Evolutionary conservation across 208 protist genomes (phyloP).

Genomic region (Acanthamoeba sp.): DNA sequence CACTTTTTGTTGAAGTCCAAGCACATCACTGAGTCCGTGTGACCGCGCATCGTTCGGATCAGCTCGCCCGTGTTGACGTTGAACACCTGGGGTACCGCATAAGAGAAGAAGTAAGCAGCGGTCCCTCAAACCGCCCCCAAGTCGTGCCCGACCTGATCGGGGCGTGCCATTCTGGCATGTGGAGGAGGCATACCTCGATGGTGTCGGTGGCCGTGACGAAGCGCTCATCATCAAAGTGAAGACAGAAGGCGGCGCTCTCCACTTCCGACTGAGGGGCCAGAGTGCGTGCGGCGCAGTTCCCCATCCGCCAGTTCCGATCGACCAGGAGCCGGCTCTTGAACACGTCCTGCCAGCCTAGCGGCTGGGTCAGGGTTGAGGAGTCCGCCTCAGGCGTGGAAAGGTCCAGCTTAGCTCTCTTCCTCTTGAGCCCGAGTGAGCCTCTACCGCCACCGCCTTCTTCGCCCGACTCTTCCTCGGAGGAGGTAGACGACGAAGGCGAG

Average conservation of each 20-base stretch:
- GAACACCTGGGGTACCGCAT: conserved; percentile 9
- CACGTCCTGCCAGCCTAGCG: conserved; percentile 42
- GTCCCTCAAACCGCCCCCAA: too few relatives aligned
- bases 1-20: conserved; percentile 68
- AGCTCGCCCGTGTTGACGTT: conserved; percentile 69
- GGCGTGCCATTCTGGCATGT: too few relatives aligned
- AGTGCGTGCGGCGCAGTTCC: conserved; percentile 10
- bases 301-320: conserved; percentile 33
- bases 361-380: background rate
- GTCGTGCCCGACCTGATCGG: too few relatives aligned
- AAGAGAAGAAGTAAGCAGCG: background rate
- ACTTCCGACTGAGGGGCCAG: conserved; percentile 35
- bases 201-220: conserved; percentile 67
- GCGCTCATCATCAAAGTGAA: conserved; percentile 67
- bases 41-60: conserved; percentile 59
- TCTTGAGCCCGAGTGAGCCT: background rate
- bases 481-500: background rate
- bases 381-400: background rate
- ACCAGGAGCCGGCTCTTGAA: conserved; percentile 59
- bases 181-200: conserved; percentile 6
- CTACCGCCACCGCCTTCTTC: background rate
- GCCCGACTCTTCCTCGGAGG: background rate
- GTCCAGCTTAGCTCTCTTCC: background rate
- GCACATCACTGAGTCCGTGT: conserved; percentile 73
- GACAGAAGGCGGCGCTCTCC: conserved; percentile 63